Conservation (phyloP, 495 filamentous ascomycete genomes). For the Hypoxylon trugodes region DNA sequence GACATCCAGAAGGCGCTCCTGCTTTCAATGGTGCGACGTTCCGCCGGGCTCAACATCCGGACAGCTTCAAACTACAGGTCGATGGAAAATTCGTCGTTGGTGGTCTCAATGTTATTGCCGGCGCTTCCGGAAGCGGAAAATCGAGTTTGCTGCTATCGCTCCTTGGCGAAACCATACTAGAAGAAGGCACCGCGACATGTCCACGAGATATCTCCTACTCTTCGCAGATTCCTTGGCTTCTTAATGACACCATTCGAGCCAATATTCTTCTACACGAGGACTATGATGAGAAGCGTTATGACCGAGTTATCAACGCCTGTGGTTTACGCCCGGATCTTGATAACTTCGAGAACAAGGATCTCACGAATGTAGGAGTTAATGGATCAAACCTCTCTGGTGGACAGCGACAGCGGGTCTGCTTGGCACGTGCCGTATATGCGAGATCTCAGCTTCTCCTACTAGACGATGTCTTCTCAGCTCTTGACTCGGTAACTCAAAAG, state of each 20-base stretch:
- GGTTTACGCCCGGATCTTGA: no score
- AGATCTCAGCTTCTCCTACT: conserved; percentile 77
- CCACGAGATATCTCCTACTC: conserved; percentile 81
- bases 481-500: conserved; percentile 87
- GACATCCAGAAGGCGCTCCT: conserved; percentile 68
- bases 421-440: conserved; percentile 82
- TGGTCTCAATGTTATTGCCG: conserved; percentile 78
- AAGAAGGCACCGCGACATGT: conserved; percentile 69
- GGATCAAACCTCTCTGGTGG: conserved; percentile 85
- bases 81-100: conserved; percentile 70
- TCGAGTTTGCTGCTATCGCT: conserved; percentile 85
- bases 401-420: conserved; percentile 85
- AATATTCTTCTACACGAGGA: conserved; percentile 82
- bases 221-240: conserved; percentile 88
- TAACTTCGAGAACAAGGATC: conserved; percentile 79
- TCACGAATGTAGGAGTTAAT: conserved; percentile 84
- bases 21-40: conserved; percentile 57
- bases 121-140: conserved; percentile 83
- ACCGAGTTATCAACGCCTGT: conserved; percentile 76
- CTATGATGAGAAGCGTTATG: conserved; percentile 75
- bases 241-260: conserved; percentile 82
- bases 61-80: conserved; percentile 73
- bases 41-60: conserved; percentile 48
- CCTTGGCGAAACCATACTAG: conserved; percentile 81
- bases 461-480: conserved; percentile 85